Evolutionary conservation across 306 rosid species (phyloP).

Genomic region (Trichosanthes truncata): DNA sequence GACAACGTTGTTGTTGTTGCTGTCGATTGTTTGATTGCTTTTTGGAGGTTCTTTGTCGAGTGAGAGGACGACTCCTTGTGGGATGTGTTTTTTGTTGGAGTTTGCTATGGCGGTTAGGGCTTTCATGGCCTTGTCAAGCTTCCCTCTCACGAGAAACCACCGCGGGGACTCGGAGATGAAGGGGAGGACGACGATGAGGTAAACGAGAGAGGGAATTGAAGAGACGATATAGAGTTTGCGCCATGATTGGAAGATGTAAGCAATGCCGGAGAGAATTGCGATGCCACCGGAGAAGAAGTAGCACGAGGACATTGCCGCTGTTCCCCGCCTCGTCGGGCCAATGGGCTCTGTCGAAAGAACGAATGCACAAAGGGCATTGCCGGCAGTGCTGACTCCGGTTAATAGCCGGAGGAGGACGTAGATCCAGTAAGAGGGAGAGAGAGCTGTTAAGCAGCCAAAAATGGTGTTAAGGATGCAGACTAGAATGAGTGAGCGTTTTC

Average conservation of each 20-base stretch:
- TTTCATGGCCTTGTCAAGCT: slow-evolving; percentile 36
- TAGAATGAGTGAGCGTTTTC: slow-evolving; percentile 56
- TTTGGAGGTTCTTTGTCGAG: slow-evolving; percentile 38
- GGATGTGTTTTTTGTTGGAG: slow-evolving; percentile 42
- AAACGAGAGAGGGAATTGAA: slow-evolving; percentile 67
- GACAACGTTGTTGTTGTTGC: slow-evolving; percentile 2
- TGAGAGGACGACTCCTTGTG: slow-evolving; percentile 25
- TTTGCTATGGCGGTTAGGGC: slow-evolving; percentile 55
- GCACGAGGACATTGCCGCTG: slow-evolving; percentile 66
- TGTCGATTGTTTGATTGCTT: background rate
- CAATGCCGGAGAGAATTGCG: slow-evolving; percentile 46
- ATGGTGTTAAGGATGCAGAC: slow-evolving; percentile 57
- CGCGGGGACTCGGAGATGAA: slow-evolving; percentile 73
- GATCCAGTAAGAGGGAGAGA: slow-evolving; percentile 42
- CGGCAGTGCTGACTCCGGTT: slow-evolving; percentile 68
- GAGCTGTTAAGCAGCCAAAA: slow-evolving; percentile 64
- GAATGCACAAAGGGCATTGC: slow-evolving; percentile 64
- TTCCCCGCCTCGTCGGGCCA: slow-evolving; percentile 56
- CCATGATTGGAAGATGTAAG: slow-evolving; percentile 57
- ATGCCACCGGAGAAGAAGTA: slow-evolving; percentile 80
- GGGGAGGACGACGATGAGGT: slow-evolving; percentile 36
- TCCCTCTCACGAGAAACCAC: slow-evolving; percentile 74
- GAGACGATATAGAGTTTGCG: slow-evolving; percentile 51
- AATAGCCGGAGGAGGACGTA: slow-evolving; percentile 62
- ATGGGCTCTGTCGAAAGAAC: slow-evolving; percentile 69